Conservation (phyloP, 208 protist species). For the Perkinsela sp. region DNA sequence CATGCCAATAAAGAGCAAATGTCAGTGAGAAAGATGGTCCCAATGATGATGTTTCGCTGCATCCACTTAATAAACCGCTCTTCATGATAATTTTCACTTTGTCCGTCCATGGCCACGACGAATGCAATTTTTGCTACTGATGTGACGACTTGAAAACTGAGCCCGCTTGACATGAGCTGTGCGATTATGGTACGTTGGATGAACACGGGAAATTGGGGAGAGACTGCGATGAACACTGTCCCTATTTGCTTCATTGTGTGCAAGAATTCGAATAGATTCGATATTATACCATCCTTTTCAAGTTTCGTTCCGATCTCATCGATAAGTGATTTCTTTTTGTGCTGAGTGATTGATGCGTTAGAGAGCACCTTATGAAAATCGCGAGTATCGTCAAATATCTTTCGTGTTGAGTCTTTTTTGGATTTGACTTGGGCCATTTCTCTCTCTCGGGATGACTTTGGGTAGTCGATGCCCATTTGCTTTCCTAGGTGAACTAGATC, state of each 20-base stretch:
- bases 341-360: too few relatives aligned
- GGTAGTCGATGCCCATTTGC: not conserved
- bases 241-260: not conserved
- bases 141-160: not conserved
- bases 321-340: too few relatives aligned
- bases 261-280: not conserved
- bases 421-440: not conserved
- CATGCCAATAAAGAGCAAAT: not conserved
- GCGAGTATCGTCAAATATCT: not conserved
- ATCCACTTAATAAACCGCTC: not conserved
- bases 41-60: not conserved
- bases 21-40: not conserved
- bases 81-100: not conserved
- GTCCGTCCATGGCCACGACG: not conserved
- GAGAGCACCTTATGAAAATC: not conserved
- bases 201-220: not conserved
- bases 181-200: not conserved
- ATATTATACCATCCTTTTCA: not conserved
- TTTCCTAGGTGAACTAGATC: not conserved
- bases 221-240: not conserved
- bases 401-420: not conserved
- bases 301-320: not conserved
- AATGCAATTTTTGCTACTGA: not conserved
- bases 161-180: not conserved
- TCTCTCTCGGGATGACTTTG: not conserved